Conservation (phyloP, 176 grass and related monocot genomes). For the Thalia dealbata region DNA sequence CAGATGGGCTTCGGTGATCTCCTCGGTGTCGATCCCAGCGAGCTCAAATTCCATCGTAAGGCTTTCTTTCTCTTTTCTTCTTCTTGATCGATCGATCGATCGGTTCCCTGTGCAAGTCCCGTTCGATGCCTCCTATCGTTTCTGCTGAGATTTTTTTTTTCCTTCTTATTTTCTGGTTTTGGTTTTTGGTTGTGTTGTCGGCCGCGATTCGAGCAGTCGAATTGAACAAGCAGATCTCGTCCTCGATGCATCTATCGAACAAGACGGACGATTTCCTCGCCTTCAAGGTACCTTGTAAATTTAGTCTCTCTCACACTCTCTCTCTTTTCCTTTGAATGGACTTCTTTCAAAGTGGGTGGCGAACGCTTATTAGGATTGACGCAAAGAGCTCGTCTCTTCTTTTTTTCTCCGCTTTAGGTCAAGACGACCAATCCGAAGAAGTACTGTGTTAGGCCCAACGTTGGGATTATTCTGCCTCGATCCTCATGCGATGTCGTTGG, state of each 20-base stretch:
- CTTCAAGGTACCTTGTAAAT: slow-evolving; percentile 43
- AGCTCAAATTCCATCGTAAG: slow-evolving; percentile 39
- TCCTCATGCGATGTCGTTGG: slow-evolving; percentile 67
- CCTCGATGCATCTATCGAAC: slow-evolving; percentile 70
- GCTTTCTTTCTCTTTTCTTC: not conserved
- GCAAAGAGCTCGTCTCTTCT: not conserved
- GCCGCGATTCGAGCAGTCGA: slow-evolving; percentile 43
- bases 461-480: slow-evolving; percentile 46
- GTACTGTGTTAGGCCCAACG: slow-evolving; percentile 66
- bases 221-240: slow-evolving; percentile 77
- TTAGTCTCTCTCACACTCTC: too few relatives aligned
- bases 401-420: slow-evolving; percentile 33
- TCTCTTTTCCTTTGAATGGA: too few relatives aligned
- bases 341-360: not conserved
- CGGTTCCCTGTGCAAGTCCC: not conserved
- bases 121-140: not conserved
- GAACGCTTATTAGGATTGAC: not conserved
- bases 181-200: not conserved
- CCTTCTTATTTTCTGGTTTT: not conserved
- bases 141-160: slow-evolving; percentile 6
- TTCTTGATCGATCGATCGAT: slow-evolving; percentile 23
- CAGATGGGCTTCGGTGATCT: slow-evolving; percentile 37
- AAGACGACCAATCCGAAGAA: slow-evolving; percentile 83
- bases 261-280: slow-evolving; percentile 51
- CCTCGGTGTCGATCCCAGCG: slow-evolving; percentile 47